Percentiles rank a stretch among this genome's conserved stretches.
Conservation (phyloP, 2,329 filamentous ascomycete genomes). For the Diplocarpon mali region DNA sequence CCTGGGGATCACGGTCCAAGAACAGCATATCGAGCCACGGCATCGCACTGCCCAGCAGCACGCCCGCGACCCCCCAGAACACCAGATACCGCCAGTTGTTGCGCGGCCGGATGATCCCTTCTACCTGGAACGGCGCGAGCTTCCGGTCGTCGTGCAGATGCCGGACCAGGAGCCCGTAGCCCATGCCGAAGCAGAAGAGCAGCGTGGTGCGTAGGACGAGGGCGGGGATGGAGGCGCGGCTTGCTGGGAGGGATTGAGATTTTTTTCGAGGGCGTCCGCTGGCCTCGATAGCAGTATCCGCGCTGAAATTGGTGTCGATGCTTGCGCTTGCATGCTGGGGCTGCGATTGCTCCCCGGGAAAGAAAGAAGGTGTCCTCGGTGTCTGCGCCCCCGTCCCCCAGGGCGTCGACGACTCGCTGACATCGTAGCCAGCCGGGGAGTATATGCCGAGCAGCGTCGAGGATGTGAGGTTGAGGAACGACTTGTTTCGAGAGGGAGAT, state of each 20-base stretch:
- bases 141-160: conserved; percentile 63
- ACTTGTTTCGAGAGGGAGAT: conserved; percentile 58
- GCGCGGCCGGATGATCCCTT: conserved; percentile 32
- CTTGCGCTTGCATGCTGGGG: background rate
- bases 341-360: background rate
- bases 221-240: conserved; percentile 20
- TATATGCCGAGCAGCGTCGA: conserved; percentile 92
- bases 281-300: background rate
- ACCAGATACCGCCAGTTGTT: conserved; percentile 56
- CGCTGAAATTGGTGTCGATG: background rate
- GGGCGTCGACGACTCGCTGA: conserved; percentile 44
- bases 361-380: conserved; percentile 24
- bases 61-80: conserved; percentile 74
- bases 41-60: conserved; percentile 65
- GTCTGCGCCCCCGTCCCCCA: conserved; percentile 72
- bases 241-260: conserved; percentile 15
- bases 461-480: conserved; percentile 74
- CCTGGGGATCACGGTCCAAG: conserved; percentile 36
- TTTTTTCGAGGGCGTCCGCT: conserved; percentile 3
- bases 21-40: conserved; percentile 77
- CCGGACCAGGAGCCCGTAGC: conserved; percentile 73
- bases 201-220: conserved; percentile 51
- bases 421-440: conserved; percentile 49
- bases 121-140: conserved; percentile 48
- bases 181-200: conserved; percentile 68